phyloP scores from a whole-genome alignment of 2,329 filamentous ascomycete genomes.

The Scorias spongiosa region DNA sequence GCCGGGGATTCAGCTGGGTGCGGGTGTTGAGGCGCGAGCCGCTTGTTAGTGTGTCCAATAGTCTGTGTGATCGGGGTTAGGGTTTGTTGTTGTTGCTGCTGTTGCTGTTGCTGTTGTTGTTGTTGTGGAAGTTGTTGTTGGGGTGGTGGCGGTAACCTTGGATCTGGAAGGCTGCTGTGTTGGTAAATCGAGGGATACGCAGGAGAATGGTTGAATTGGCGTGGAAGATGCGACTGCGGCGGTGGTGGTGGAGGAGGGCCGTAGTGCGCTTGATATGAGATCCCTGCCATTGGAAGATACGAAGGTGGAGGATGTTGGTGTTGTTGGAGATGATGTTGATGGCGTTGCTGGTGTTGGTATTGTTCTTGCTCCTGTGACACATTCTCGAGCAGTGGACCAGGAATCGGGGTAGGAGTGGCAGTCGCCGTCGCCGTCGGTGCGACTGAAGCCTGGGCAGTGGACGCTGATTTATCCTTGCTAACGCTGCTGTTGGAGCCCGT shows the following conservation, averaged over 20 bases:
- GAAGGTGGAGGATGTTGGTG: slow-evolving; percentile 5
- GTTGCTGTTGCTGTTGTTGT: neutral
- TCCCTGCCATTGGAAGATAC: slow-evolving; percentile 13
- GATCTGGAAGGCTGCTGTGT: slow-evolving; percentile 3
- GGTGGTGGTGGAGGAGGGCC: neutral
- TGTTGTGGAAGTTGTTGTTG: slow-evolving; percentile 1
- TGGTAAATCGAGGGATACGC: slow-evolving; percentile 2
- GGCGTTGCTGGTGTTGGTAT: slow-evolving; percentile 8
- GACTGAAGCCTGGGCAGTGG: slow-evolving; percentile 3
- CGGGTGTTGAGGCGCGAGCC: slow-evolving; percentile 28
- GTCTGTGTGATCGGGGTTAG: slow-evolving; percentile 23
- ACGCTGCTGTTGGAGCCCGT: slow-evolving; percentile 8
- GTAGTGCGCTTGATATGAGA: slow-evolving; percentile 11
- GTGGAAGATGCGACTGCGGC: neutral
- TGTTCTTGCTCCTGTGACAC: slow-evolving; percentile 3
- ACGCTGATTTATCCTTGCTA: slow-evolving; percentile 2
- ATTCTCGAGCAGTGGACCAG: neutral
- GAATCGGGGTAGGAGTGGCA: slow-evolving; percentile 5
- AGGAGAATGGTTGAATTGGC: neutral
- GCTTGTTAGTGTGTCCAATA: slow-evolving; percentile 25
- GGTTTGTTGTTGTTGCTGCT: slow-evolving; percentile 1
- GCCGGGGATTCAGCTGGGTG: slow-evolving; percentile 49
- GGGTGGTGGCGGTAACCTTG: neutral
- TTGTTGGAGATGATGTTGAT: slow-evolving; percentile 5
- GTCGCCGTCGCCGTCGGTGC: slow-evolving; percentile 11